A percentile compares a stretch with the other conserved stretches of the same genome.
Evolutionary conservation across 2,329 filamentous ascomycete species (phyloP).

Genomic region (Verticillium isaacii): DNA sequence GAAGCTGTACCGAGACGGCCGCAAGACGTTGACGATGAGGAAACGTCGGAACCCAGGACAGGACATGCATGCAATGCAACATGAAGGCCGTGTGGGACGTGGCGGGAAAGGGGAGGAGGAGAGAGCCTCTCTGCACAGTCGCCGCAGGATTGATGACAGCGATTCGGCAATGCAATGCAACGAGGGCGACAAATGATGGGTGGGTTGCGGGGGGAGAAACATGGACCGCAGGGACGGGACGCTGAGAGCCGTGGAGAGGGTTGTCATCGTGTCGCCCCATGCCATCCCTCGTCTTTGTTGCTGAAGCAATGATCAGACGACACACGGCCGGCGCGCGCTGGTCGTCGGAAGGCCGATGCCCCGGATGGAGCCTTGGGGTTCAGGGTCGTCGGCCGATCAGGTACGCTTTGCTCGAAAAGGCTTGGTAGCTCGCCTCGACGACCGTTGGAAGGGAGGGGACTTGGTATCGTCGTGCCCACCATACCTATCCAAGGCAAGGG

Average conservation of each 20-base stretch:
- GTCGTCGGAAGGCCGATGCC: background rate
- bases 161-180: constrained; percentile 2
- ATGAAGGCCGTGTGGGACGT: background rate
- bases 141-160: background rate
- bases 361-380: background rate
- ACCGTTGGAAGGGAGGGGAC: background rate
- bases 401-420: background rate
- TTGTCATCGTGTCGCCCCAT: background rate
- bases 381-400: background rate
- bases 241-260: background rate
- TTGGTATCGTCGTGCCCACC: too few species aligned
- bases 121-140: background rate
- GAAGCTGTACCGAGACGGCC: constrained; percentile 6
- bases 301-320: background rate
- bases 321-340: background rate
- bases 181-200: background rate
- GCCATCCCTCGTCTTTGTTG: background rate
- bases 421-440: background rate
- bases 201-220: background rate
- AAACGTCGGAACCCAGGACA: background rate
- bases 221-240: background rate
- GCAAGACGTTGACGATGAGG: background rate
- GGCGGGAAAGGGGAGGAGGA: background rate
- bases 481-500: too few species aligned
- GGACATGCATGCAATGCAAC: background rate